A percentile compares a stretch with the other conserved stretches of the same genome.
phyloP scores from a whole-genome alignment of 768 basidiomycete genomes.

The Clathrus columnatus region DNA sequence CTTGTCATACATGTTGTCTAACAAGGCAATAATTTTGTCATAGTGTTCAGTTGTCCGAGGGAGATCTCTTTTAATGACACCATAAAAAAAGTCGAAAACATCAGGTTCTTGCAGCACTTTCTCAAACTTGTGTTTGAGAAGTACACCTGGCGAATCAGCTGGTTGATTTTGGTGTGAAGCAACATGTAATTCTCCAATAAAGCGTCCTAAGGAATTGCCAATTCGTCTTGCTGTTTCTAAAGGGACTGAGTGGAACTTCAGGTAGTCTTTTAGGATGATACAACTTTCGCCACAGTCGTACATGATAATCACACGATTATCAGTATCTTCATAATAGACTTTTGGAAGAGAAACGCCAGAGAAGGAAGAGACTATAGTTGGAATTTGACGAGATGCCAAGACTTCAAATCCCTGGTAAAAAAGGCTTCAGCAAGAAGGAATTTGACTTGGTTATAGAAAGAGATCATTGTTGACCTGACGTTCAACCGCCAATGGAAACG shows the following conservation, averaged over 20 bases:
- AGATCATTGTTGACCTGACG: constrained; percentile 41
- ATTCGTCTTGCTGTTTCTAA: constrained; percentile 31
- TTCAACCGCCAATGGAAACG: constrained; percentile 24
- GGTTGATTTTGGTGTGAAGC: constrained; percentile 12
- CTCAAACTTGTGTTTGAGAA: constrained; percentile 24
- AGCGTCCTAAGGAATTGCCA: constrained; percentile 45
- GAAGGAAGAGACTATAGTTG: constrained; percentile 25
- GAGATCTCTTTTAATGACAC: constrained; percentile 28
- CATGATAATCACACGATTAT: constrained; percentile 47
- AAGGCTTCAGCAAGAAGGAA: not conserved
- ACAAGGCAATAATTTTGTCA: constrained; percentile 19
- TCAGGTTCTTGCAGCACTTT: constrained; percentile 31
- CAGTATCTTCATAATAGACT: constrained; percentile 37
- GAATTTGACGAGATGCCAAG: constrained; percentile 39
- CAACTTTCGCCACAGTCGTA: constrained; percentile 44
- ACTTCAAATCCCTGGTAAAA: constrained; percentile 30
- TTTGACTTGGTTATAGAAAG: not conserved
- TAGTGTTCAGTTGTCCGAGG: not conserved
- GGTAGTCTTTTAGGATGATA: constrained; percentile 32
- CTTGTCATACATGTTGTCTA: constrained; percentile 20
- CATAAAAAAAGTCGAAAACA: constrained; percentile 36
- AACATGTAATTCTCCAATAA: constrained; percentile 44
- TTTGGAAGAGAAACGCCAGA: constrained; percentile 36
- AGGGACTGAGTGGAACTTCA: constrained; percentile 25
- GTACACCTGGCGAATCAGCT: not conserved